Base-by-base conservation (phyloP, 163 green algal genomes). In the Chloroidium sp. region DNA sequence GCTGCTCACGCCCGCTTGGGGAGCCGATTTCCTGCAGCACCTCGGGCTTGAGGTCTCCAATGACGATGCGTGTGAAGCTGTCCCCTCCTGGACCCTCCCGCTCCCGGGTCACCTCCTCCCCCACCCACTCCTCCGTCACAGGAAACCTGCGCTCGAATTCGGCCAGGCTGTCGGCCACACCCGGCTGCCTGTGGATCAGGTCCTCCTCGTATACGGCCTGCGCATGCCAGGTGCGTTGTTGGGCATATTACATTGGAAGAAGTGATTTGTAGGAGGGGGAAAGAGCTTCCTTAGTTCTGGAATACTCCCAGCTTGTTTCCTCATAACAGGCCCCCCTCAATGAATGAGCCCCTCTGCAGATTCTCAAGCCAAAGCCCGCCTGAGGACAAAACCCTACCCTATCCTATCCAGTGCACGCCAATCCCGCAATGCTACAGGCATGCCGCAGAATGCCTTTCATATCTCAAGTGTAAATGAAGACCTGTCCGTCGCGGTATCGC, bases 181-280 rank as follows among this genome's bases (percentile, higher is more conserved):
- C 90, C 0, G 91, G 90, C 36, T 86, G 80, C 74, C 92, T 78
- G 84, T 93, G 89, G 69, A 95, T 76, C 89, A 95, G 85, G 74
- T 92, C 88, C 75, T 93, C 90, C 78, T 91, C 90, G 80, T 96
- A 95, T 62, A 95, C 92, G 2, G 85, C 84, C 87, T 89, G 79
- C 74, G 79, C 1, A 69, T 36, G 75, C 36, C 36, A 76, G 58
- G 3, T 36, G 36, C 36, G 36, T 36, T 36, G 36, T 36, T 36
- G 36, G 36, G 36, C 36, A 36, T 36, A 36, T 36, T 36, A 36
- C 36, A 36, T 36, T 36, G 36, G 36, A 36, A 36, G 36, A 36
- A 36, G 36, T 36, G 36, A 36, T 36, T 36, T 36, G 36, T 36
- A 36, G 36, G 36, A 36, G 36, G 36, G 36, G 36, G 36, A 36